Evolutionary conservation across 257 asterid species (phyloP).

Genomic region (Fraxinus americana): DNA sequence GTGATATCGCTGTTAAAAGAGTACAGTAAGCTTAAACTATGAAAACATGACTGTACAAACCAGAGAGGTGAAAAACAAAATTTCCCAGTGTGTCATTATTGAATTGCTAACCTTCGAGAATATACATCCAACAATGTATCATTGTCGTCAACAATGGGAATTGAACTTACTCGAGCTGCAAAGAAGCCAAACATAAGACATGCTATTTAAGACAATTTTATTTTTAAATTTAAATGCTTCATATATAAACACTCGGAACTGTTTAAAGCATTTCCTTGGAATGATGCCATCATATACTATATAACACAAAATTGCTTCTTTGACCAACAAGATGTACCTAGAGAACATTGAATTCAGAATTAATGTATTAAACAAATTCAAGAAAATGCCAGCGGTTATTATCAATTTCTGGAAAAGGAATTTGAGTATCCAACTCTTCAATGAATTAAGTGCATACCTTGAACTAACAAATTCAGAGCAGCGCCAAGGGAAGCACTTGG

Average conservation of each 20-base stretch:
- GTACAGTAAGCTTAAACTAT: constrained; percentile 5
- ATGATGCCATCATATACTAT: background rate
- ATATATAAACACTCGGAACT: background rate
- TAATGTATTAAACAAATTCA: background rate
- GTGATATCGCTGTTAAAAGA: constrained; percentile 80
- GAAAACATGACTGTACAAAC: background rate
- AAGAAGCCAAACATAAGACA: constrained; percentile 27
- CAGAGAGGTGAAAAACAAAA: background rate
- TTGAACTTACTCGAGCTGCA: constrained; percentile 89
- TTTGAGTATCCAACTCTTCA: background rate
- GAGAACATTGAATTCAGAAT: background rate
- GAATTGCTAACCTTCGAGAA: constrained; percentile 71
- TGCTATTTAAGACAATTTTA: background rate
- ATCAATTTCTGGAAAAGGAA: constrained; percentile 6
- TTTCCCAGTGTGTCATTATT: constrained; percentile 7
- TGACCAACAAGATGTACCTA: background rate
- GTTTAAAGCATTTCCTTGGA: background rate
- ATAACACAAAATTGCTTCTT: no score
- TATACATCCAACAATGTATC: constrained; percentile 85
- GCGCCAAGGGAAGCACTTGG: constrained; percentile 80
- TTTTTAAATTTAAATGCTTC: constrained; percentile 14
- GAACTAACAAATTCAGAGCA: constrained; percentile 75
- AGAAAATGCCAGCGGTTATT: background rate
- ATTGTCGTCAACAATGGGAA: constrained; percentile 90
- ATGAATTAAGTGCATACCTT: constrained; percentile 51